These are phyloP conservation scores for Alternaria incomplexa DNA, from an alignment of 2,329 filamentous ascomycete species.

Conservation along the genomic window DNA sequence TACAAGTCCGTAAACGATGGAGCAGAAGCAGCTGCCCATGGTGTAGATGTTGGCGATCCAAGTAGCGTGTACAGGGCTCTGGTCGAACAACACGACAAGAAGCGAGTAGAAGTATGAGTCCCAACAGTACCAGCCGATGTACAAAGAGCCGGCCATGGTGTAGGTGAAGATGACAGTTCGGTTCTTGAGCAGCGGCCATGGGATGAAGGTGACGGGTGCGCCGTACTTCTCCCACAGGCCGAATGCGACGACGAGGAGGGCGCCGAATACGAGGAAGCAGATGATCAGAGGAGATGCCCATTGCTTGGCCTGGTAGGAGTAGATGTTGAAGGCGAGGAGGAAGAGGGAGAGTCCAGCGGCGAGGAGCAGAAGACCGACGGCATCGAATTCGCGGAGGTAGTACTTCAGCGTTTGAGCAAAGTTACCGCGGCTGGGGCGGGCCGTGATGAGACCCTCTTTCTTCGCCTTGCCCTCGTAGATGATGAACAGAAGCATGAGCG, in stretches of 20 bases:
- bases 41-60: conserved; percentile 52
- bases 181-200: conserved; percentile 56
- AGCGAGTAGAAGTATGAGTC: conserved; percentile 52
- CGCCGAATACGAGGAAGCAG: conserved; percentile 50
- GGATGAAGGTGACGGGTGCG: conserved; percentile 51
- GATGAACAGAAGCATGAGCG: conserved; percentile 64
- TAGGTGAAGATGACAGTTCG: conserved; percentile 62
- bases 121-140: conserved; percentile 48
- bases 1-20: conserved; percentile 34
- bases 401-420: conserved; percentile 55
- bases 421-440: conserved; percentile 56
- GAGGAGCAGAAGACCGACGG: conserved; percentile 66
- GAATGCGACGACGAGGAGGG: conserved; percentile 46
- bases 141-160: conserved; percentile 51
- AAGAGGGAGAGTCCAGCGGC: conserved; percentile 68
- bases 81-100: conserved; percentile 49
- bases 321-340: conserved; percentile 71
- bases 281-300: conserved; percentile 51
- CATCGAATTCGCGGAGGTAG: conserved; percentile 69
- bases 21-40: conserved; percentile 44
- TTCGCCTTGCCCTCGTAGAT: conserved; percentile 67
- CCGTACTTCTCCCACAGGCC: conserved; percentile 50
- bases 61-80: conserved; percentile 40
- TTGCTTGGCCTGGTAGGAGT: conserved; percentile 35
- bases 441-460: conserved; percentile 58